Conservation (phyloP, 768 basidiomycete genomes). For the Termitomyces sp. region DNA sequence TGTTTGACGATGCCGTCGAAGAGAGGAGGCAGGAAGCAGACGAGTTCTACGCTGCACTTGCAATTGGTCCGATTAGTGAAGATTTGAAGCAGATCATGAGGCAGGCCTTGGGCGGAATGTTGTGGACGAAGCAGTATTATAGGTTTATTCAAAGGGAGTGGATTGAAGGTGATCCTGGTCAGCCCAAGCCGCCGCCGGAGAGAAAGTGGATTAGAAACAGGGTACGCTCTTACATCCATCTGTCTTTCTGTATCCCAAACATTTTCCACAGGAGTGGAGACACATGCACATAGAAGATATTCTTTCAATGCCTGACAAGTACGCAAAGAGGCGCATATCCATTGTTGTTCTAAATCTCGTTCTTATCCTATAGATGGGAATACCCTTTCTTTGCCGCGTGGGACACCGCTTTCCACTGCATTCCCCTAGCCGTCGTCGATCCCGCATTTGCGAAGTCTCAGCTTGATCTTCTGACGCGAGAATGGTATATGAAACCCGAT, state of each 20-base stretch:
- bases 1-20: conserved; percentile 87
- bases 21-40: conserved; percentile 91
- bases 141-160: conserved; percentile 95
- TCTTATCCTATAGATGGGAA: conserved; percentile 64
- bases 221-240: conserved; percentile 33
- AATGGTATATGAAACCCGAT: conserved; percentile 99
- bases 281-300: conserved; percentile 95
- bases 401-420: conserved; percentile 99
- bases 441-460: conserved; percentile 97
- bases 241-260: neutral
- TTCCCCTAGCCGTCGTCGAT: conserved; percentile 94
- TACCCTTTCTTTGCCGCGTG: conserved; percentile 99
- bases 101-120: conserved; percentile 93
- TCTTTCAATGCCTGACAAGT: conserved; percentile 99
- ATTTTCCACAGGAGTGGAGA: conserved; percentile 70
- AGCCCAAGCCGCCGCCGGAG: conserved; percentile 90
- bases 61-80: conserved; percentile 80
- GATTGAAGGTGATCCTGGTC: conserved; percentile 92
- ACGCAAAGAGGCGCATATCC: conserved; percentile 15
- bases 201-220: conserved; percentile 81
- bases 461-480: conserved; percentile 89
- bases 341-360: conserved; percentile 1
- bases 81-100: conserved; percentile 95
- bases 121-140: conserved; percentile 99
- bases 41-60: conserved; percentile 86